Percentiles rank a stretch among this genome's conserved stretches.
These are phyloP conservation scores for Excoecaria agallocha DNA, from an alignment of 345 rosid species.

Conservation along the genomic window DNA sequence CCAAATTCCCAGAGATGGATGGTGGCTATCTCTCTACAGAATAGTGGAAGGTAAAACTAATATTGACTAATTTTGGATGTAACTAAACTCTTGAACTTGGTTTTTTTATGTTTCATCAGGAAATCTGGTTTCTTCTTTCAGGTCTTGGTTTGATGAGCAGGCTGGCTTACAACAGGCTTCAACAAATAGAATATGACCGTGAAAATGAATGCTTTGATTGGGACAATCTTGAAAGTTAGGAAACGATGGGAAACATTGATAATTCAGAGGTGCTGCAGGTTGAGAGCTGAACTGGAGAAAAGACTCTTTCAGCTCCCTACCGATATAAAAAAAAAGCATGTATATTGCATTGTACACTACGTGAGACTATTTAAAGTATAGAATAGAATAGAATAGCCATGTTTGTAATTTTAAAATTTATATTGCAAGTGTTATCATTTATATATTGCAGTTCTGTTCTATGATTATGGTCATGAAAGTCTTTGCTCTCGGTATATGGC, in stretches of 20 bases:
- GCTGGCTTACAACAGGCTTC: conserved; percentile 50
- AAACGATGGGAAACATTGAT: neutral
- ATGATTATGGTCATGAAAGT: too few relatives aligned
- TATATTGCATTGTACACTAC: neutral
- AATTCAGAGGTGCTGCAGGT: neutral
- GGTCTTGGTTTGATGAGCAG: conserved; percentile 79
- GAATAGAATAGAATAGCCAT: too few relatives aligned
- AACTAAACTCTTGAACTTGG: too few relatives aligned
- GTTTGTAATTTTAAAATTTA: too few relatives aligned
- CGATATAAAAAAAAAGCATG: neutral
- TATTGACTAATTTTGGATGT: too few relatives aligned
- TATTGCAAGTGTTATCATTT: neutral
- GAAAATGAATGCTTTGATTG: conserved; percentile 49
- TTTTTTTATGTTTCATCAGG: too few relatives aligned
- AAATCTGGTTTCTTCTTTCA: conserved; percentile 29
- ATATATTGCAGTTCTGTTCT: neutral
- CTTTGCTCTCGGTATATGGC: too few relatives aligned
- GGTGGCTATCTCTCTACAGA: conserved; percentile 91
- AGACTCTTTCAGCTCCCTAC: neutral
- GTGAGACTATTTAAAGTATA: neutral
- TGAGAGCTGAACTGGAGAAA: neutral
- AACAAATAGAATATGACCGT: conserved; percentile 33
- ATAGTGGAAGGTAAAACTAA: conserved; percentile 70
- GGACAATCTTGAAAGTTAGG: conserved; percentile 47
- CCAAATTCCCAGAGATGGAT: conserved; percentile 60